A percentile compares a stretch with the other conserved stretches of the same genome.
Evolutionary conservation across 768 basidiomycete species (phyloP).

Genomic region (Trametes cingulata): DNA sequence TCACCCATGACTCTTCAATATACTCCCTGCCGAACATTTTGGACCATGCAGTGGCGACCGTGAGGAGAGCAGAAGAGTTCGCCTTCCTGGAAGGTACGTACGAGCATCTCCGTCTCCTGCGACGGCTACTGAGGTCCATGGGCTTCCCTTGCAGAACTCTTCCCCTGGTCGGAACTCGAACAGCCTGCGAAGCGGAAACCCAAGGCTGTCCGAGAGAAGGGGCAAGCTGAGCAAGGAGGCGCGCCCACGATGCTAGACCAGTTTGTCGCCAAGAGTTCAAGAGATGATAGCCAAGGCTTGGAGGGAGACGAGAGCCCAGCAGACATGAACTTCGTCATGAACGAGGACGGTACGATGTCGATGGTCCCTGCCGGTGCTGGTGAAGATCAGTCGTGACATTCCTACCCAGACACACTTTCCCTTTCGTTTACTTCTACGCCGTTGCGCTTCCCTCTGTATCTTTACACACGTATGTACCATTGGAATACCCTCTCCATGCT

Average conservation of each 20-base stretch:
- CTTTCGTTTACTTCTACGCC: too few species aligned
- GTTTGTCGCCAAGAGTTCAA: conserved; percentile 40
- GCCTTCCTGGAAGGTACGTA: conserved; percentile 71
- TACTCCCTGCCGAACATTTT: not conserved
- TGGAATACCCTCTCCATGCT: not conserved
- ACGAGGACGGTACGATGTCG: conserved; percentile 65
- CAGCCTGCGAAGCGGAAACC: conserved; percentile 46
- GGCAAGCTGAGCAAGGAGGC: conserved; percentile 23
- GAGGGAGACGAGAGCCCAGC: conserved; percentile 27
- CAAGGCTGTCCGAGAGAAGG: conserved; percentile 31
- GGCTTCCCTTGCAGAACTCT: conserved; percentile 50
- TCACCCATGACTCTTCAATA: conserved; percentile 8
- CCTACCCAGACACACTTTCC: not conserved
- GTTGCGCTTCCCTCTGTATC: not conserved
- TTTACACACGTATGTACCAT: not conserved
- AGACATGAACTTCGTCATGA: conserved; percentile 44
- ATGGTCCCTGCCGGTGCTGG: conserved; percentile 6
- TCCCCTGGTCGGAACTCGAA: conserved; percentile 52
- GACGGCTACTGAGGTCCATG: too few species aligned
- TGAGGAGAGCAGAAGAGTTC: conserved; percentile 72
- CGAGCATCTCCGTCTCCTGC: too few species aligned
- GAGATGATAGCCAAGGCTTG: conserved; percentile 22
- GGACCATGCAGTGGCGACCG: conserved; percentile 51
- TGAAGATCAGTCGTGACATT: not conserved
- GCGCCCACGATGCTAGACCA: conserved; percentile 49